Evolutionary conservation across 2,329 filamentous ascomycete species (phyloP).

Genomic region (Cladophialophora psammophila): DNA sequence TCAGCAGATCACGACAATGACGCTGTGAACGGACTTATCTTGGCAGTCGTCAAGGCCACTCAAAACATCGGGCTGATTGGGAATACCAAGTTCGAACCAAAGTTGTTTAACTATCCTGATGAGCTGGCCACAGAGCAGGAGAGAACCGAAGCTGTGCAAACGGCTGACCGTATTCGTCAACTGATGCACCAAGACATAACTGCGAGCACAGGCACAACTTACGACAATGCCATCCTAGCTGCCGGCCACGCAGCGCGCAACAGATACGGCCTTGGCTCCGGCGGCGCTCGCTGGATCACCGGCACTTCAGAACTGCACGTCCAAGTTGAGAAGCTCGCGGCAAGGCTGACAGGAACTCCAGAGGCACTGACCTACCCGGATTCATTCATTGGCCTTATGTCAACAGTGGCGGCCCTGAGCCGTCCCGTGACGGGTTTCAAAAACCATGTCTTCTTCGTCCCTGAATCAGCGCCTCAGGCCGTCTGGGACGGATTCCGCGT

Average conservation of each 20-base stretch:
- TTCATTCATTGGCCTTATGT: constrained; percentile 23
- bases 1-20: constrained; percentile 21
- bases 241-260: constrained; percentile 17
- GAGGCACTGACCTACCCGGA: constrained; percentile 23
- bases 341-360: neutral
- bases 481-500: constrained; percentile 18
- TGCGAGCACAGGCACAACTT: neutral
- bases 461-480: neutral
- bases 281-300: constrained; percentile 23
- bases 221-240: neutral
- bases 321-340: constrained; percentile 15
- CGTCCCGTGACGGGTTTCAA: constrained; percentile 22
- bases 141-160: neutral
- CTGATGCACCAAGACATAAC: constrained; percentile 9
- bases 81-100: neutral
- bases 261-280: constrained; percentile 18
- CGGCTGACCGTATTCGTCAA: constrained; percentile 1
- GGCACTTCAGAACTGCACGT: constrained; percentile 23
- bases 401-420: constrained; percentile 20
- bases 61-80: constrained; percentile 18
- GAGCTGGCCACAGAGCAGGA: constrained; percentile 5
- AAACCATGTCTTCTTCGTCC: constrained; percentile 23
- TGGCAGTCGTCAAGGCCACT: constrained; percentile 14
- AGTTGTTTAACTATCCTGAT: neutral
- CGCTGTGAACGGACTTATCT: constrained; percentile 11